Percentiles rank a stretch among this genome's conserved stretches.
These are phyloP conservation scores for Mucor saturninus DNA, from an alignment of 371 early-diverging fungal species.

Conservation along the genomic window DNA sequence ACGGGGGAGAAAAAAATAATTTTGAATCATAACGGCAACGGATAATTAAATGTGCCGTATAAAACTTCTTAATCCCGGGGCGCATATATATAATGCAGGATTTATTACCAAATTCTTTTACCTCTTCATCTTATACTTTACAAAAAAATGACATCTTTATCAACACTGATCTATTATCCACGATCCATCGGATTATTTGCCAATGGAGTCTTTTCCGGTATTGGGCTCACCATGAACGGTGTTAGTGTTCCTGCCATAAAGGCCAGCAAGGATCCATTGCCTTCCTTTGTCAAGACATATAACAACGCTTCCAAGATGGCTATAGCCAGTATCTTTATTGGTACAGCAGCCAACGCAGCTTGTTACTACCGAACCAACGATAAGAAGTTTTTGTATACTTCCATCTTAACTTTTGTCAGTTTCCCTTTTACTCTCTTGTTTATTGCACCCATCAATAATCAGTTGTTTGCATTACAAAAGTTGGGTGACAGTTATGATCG, in stretches of 20 bases:
- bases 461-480: constrained; percentile 27
- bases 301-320: constrained; percentile 1
- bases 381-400: constrained; percentile 8
- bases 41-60: background rate
- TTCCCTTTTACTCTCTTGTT: constrained; percentile 17
- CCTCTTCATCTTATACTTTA: background rate
- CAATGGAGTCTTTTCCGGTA: constrained; percentile 23
- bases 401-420: constrained; percentile 11
- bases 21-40: constrained; percentile 1
- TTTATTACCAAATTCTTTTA: background rate
- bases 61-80: background rate
- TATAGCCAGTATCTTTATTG: constrained; percentile 11
- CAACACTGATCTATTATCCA: constrained; percentile 18
- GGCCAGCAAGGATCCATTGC: constrained; percentile 21
- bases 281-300: constrained; percentile 20
- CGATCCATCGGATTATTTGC: constrained; percentile 21
- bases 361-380: constrained; percentile 23
- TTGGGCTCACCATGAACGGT: constrained; percentile 7
- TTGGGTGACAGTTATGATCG: constrained; percentile 12
- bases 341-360: constrained; percentile 9
- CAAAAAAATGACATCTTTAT: constrained; percentile 17
- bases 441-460: constrained; percentile 28
- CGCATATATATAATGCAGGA: too few species aligned
- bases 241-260: constrained; percentile 25
- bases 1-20: too few species aligned